A percentile compares a stretch with the other conserved stretches of the same genome.
These are phyloP conservation scores for Lasiosphaeria miniovina DNA, from an alignment of 495 filamentous ascomycete species.

Conservation along the genomic window DNA sequence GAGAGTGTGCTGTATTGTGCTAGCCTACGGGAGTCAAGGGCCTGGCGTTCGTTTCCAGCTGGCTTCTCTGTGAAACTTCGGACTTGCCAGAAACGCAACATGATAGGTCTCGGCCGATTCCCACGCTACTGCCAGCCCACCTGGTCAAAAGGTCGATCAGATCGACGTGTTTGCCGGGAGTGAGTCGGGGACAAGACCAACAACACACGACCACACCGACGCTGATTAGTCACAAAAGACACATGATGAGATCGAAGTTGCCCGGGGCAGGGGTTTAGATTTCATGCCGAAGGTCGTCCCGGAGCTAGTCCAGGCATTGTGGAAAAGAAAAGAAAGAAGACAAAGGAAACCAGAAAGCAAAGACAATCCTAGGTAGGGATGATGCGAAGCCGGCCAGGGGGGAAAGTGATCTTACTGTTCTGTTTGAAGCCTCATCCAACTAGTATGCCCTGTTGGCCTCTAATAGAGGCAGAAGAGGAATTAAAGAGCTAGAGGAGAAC, in stretches of 20 bases:
- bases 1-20: not conserved
- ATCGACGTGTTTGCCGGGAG: conserved; percentile 10
- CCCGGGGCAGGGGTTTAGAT: not conserved
- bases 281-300: too few species aligned
- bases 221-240: not conserved
- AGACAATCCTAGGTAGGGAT: too few species aligned
- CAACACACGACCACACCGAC: not conserved
- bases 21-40: not conserved
- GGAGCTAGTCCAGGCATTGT: too few species aligned
- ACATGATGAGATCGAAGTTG: not conserved
- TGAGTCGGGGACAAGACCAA: not conserved
- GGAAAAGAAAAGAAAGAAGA: too few species aligned
- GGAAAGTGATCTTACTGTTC: too few species aligned
- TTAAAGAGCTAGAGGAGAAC: too few species aligned
- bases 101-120: conserved; percentile 22
- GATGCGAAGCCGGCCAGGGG: too few species aligned
- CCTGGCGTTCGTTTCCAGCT: not conserved
- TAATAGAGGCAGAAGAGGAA: too few species aligned
- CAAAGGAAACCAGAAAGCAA: too few species aligned
- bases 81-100: not conserved
- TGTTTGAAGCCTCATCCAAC: too few species aligned
- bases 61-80: not conserved
- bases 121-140: conserved; percentile 2
- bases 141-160: conserved; percentile 6
- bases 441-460: too few species aligned